phyloP scores from a whole-genome alignment of 371 early-diverging fungal genomes.

The Mucor plumbeus region DNA sequence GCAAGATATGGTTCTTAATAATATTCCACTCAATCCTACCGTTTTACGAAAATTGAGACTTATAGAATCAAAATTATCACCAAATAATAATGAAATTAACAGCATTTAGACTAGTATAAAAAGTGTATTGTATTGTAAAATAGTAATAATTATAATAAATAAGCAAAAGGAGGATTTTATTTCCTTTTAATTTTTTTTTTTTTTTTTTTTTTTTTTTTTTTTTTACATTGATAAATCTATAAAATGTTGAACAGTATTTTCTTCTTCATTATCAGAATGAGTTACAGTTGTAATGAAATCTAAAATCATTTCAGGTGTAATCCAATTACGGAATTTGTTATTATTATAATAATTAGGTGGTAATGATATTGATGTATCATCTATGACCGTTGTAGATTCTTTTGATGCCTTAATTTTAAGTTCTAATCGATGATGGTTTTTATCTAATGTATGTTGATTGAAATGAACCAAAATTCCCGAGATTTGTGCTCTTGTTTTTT shows the following conservation, averaged over 20 bases:
- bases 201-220: conserved; percentile 11
- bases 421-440: conserved; percentile 20
- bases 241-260: conserved; percentile 18
- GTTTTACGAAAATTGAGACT: background rate
- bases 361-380: background rate
- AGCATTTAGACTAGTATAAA: background rate
- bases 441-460: conserved; percentile 27
- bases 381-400: background rate
- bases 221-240: conserved; percentile 21
- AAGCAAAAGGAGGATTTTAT: background rate
- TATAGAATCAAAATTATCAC: conserved; percentile 8
- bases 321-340: conserved; percentile 18
- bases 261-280: conserved; percentile 28
- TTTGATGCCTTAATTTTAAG: conserved; percentile 13
- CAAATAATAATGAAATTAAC: background rate
- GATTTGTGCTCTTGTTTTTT: conserved; percentile 38
- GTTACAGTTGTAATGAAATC: conserved; percentile 24
- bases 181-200: conserved; percentile 12
- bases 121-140: background rate
- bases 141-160: conserved; percentile 1
- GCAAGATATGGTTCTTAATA: conserved; percentile 17
- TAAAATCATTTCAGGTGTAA: conserved; percentile 28
- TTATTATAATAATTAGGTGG: background rate
- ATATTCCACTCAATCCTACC: conserved; percentile 5
- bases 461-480: conserved; percentile 31